Evolutionary conservation across 768 basidiomycete genomes (phyloP), one percentile per base, ranked within the genome.

Genomic region (Mycena metata): DNA sequence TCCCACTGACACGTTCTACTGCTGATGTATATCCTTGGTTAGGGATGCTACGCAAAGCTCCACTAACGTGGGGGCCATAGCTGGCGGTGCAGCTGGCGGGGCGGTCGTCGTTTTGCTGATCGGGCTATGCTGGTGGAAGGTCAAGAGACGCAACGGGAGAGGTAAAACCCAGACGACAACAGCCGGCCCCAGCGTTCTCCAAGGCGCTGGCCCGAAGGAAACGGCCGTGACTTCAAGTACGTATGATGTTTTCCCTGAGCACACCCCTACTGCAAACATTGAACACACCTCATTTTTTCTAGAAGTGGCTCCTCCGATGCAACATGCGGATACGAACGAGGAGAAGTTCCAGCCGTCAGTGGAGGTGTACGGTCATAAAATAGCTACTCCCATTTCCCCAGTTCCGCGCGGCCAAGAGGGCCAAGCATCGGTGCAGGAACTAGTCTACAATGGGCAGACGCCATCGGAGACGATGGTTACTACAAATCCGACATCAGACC

Each of bases 21-120:
- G 49, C 49, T 50, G 49, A 50, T 50, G 49, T 50, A 50, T 50
- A 50, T 50, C 49, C 49, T 23, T 50, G 49, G 12, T 50, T 30
- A 50, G 49, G 49, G 23, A 50, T 23, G 26, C 21, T 26, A 50
- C 49, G 16, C 21, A 50, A 50, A 4, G 49, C 23, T 50, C 49
- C 26, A 50, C 49, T 24, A 50, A 50, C 26, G 26, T 50, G 1
- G 49, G 49, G 49, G 49, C 49, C 49, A 30, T 50, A 24, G 49
- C 49, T 50, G 49, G 23, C 49, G 49, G 49, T 4, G 49, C 49
- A 50, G 49, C n/a, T 17, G 49, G 49, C 49, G 49, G 49, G 49
- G 23, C 23, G 23, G 21, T 26, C 16, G 23, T 50, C 26, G 49
- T 50, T 50, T 50, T 50, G 49, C 49, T 50, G 49, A 23, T 50